Conservation (phyloP, 2,329 filamentous ascomycete genomes). For the Fusarium foetens region DNA sequence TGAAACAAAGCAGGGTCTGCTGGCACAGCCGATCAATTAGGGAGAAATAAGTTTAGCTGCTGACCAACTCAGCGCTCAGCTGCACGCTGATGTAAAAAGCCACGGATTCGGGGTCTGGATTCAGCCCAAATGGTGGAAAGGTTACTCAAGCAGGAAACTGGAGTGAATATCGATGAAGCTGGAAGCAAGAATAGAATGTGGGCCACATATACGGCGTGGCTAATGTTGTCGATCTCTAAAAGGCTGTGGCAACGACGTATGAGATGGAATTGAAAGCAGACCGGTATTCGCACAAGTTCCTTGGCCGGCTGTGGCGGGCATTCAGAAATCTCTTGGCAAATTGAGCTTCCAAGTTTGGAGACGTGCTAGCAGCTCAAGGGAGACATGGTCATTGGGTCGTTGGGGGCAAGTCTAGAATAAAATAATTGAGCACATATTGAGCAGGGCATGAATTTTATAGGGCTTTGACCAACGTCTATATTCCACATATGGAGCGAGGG, state of each 20-base stretch:
- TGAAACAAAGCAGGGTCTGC: constrained; percentile 28
- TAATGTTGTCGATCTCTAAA: constrained; percentile 27
- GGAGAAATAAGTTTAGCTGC: neutral
- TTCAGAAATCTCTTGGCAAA: constrained; percentile 11
- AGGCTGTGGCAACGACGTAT: constrained; percentile 10
- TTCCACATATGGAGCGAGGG: neutral
- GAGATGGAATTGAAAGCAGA: constrained; percentile 10
- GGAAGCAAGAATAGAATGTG: constrained; percentile 34
- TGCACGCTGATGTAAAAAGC: constrained; percentile 28
- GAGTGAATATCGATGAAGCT: constrained; percentile 13
- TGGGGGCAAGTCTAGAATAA: constrained; percentile 8
- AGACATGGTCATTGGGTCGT: neutral
- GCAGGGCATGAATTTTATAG: neutral
- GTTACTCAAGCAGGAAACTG: constrained; percentile 10
- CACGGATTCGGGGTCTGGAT: constrained; percentile 7
- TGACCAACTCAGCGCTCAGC: constrained; percentile 7
- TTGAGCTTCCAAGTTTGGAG: constrained; percentile 27
- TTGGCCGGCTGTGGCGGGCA: constrained; percentile 18
- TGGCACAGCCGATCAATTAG: constrained; percentile 12
- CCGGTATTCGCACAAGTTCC: constrained; percentile 3
- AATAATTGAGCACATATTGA: constrained; percentile 23
- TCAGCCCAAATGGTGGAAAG: constrained; percentile 10
- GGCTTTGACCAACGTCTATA: neutral
- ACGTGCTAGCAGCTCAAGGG: constrained; percentile 10
- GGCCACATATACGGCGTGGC: constrained; percentile 30